A percentile compares a stretch with the other conserved stretches of the same genome.
Evolutionary conservation across 768 basidiomycete species (phyloP).

Genomic region (Phylloporus scabripes): DNA sequence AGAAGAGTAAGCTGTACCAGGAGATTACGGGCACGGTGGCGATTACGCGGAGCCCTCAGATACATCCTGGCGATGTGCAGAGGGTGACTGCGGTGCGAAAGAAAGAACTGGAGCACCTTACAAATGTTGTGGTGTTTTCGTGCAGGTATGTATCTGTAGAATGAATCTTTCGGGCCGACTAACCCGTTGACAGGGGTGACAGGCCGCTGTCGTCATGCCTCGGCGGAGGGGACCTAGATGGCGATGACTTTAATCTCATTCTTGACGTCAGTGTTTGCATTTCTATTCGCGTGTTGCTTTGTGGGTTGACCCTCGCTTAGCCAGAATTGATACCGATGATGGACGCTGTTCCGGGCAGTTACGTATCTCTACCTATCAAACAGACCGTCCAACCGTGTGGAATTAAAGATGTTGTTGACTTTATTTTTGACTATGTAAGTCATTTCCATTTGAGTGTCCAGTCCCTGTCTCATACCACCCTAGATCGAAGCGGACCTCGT

Average conservation of each 20-base stretch:
- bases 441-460: neutral
- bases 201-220: constrained; percentile 43
- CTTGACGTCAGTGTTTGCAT: constrained; percentile 31
- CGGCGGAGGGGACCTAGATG: constrained; percentile 52
- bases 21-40: constrained; percentile 35
- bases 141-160: constrained; percentile 33
- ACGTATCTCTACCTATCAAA: constrained; percentile 34
- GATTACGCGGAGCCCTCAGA: constrained; percentile 49
- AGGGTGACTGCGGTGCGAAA: constrained; percentile 39
- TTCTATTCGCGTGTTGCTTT: constrained; percentile 4
- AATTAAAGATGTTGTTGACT: constrained; percentile 41
- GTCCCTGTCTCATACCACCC: neutral
- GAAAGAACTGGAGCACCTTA: constrained; percentile 35
- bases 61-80: constrained; percentile 47
- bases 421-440: constrained; percentile 44
- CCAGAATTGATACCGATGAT: constrained; percentile 27
- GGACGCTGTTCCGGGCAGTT: constrained; percentile 34
- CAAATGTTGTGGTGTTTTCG: constrained; percentile 47
- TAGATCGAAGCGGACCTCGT: constrained; percentile 38
- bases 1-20: constrained; percentile 21
- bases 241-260: constrained; percentile 48
- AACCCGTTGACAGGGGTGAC: constrained; percentile 29
- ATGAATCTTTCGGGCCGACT: constrained; percentile 3
- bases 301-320: constrained; percentile 15
- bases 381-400: constrained; percentile 29